phyloP scores from a whole-genome alignment of 106 monocot species.

The Acorus gramineus region DNA sequence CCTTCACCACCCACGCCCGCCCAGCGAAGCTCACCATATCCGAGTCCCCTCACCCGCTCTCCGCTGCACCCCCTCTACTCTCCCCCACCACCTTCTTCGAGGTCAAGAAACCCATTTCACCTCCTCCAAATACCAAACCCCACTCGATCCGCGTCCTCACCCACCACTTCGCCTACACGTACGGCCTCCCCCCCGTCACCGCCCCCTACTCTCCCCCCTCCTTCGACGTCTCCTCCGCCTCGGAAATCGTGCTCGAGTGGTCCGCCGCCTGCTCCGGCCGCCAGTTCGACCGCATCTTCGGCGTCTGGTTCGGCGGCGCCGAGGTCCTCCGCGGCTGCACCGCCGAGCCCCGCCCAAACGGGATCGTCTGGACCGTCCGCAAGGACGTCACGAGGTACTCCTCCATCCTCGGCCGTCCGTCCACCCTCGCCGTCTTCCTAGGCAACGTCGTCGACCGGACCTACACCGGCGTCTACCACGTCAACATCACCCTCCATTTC shows the following conservation, averaged over 20 bases:
- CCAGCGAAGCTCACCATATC: constrained; percentile 8
- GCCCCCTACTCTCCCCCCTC: constrained; percentile 34
- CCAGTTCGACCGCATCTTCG: constrained; percentile 95
- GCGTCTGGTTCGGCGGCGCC: constrained; percentile 70
- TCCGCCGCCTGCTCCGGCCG: constrained; percentile 56
- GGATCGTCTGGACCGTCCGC: constrained; percentile 54
- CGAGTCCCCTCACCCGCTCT: background rate
- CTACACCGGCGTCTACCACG: constrained; percentile 66
- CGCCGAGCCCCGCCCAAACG: constrained; percentile 67
- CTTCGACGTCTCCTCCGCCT: constrained; percentile 16
- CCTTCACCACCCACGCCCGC: constrained; percentile 5
- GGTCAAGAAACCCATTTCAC: constrained; percentile 39
- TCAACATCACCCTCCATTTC: constrained; percentile 48
- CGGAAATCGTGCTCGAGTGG: constrained; percentile 66
- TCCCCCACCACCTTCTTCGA: constrained; percentile 56
- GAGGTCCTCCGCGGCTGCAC: constrained; percentile 96
- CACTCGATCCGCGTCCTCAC: constrained; percentile 50
- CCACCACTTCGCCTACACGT: constrained; percentile 52
- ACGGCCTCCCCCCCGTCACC: constrained; percentile 33
- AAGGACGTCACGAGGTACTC: constrained; percentile 53
- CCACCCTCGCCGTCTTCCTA: constrained; percentile 53
- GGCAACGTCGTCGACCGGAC: constrained; percentile 54
- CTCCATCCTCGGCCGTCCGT: constrained; percentile 26
- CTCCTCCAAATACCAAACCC: constrained; percentile 11
- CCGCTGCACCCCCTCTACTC: background rate